Evolutionary conservation across 2,329 filamentous ascomycete species (phyloP).

Genomic region (Moelleriella libera): DNA sequence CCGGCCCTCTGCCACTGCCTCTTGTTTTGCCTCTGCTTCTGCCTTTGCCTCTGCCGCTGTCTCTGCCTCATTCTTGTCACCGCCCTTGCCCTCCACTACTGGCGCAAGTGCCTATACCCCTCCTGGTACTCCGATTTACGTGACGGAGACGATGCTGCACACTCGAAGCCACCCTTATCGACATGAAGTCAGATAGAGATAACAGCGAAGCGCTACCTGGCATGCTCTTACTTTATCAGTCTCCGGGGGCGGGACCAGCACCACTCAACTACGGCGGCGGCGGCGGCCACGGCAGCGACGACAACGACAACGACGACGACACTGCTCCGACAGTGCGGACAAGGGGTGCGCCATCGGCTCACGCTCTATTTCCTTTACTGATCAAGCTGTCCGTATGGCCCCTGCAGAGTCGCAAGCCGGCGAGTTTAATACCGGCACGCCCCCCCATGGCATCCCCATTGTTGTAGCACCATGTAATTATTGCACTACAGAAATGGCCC

Average conservation of each 20-base stretch:
- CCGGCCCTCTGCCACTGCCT: too few species aligned
- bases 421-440: background rate
- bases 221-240: too few species aligned
- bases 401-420: background rate
- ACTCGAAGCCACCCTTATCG: background rate
- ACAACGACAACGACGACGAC: background rate
- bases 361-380: background rate
- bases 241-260: background rate
- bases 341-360: background rate
- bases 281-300: background rate
- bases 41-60: too few species aligned
- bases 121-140: background rate
- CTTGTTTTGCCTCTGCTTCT: background rate
- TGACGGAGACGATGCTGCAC: background rate
- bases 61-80: too few species aligned
- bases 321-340: background rate
- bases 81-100: too few species aligned
- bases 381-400: background rate
- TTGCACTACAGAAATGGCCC: conserved; percentile 2
- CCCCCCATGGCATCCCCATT: too few species aligned
- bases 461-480: too few species aligned
- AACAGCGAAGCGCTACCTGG: too few species aligned
- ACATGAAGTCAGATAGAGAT: background rate
- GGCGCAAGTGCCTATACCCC: too few species aligned
- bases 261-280: background rate